Conservation (phyloP, 441 rosid species). For the Rhodomyrtus psidioides region DNA sequence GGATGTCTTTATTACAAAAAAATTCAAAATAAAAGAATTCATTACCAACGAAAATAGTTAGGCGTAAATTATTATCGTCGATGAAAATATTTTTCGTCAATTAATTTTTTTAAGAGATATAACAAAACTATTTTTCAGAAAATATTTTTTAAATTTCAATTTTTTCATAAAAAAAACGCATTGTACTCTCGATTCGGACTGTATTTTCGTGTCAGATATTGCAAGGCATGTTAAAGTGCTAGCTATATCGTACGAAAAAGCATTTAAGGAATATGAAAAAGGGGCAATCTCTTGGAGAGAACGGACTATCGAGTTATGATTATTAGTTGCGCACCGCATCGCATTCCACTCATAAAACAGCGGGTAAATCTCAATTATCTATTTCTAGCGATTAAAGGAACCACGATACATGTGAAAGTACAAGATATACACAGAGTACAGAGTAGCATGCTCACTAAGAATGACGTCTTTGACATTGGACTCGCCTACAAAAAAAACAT, state of each 20-base stretch:
- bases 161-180: too few relatives aligned
- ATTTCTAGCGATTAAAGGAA: background rate
- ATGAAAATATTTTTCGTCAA: too few relatives aligned
- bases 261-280: background rate
- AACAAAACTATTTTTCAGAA: too few relatives aligned
- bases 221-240: too few relatives aligned
- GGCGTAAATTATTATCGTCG: too few relatives aligned
- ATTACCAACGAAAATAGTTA: too few relatives aligned
- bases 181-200: background rate
- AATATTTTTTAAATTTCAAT: too few relatives aligned
- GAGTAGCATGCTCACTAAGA: background rate
- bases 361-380: background rate
- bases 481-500: background rate
- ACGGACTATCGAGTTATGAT: background rate
- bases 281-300: background rate
- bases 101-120: too few relatives aligned
- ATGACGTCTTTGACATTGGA: background rate
- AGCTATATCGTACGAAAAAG: background rate
- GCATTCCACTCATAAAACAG: background rate
- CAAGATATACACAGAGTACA: background rate
- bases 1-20: too few relatives aligned
- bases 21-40: too few relatives aligned
- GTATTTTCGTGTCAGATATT: background rate
- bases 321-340: background rate
- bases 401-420: background rate